Conservation (phyloP, 1,284 basidiomycete species). For the Marasmius tenuissimus region DNA sequence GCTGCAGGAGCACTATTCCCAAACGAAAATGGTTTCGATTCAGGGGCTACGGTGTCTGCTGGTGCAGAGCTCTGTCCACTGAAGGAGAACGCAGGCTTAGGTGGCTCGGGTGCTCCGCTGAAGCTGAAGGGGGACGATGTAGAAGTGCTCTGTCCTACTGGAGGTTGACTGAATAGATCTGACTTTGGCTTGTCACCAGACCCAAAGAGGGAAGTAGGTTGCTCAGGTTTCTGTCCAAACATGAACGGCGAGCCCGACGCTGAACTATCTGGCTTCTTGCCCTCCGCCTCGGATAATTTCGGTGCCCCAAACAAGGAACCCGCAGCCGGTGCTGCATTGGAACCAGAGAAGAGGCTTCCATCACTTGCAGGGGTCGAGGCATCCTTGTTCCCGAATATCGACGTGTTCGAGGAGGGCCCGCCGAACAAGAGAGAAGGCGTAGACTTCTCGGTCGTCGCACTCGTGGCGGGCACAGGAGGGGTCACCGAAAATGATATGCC, state of each 20-base stretch:
- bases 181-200: neutral
- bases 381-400: neutral
- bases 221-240: constrained; percentile 1
- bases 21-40: constrained; percentile 30
- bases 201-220: neutral
- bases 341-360: no score
- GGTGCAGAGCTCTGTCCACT: neutral
- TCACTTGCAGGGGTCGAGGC: no score
- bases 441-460: neutral
- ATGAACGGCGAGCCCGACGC: neutral
- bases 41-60: constrained; percentile 6
- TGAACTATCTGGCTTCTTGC: neutral
- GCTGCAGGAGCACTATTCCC: constrained; percentile 5
- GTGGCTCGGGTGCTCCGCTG: no score
- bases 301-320: neutral
- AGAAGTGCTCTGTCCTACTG: neutral
- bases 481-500: neutral
- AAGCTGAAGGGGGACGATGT: no score
- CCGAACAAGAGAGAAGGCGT: neutral
- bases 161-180: constrained; percentile 23
- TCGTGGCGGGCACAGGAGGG: neutral
- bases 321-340: no score
- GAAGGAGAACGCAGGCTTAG: no score
- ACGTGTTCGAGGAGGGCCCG: neutral
- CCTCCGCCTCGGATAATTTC: neutral